phyloP scores from a whole-genome alignment of 352 stramenopile genomes.

The Phytophthora idaei region DNA sequence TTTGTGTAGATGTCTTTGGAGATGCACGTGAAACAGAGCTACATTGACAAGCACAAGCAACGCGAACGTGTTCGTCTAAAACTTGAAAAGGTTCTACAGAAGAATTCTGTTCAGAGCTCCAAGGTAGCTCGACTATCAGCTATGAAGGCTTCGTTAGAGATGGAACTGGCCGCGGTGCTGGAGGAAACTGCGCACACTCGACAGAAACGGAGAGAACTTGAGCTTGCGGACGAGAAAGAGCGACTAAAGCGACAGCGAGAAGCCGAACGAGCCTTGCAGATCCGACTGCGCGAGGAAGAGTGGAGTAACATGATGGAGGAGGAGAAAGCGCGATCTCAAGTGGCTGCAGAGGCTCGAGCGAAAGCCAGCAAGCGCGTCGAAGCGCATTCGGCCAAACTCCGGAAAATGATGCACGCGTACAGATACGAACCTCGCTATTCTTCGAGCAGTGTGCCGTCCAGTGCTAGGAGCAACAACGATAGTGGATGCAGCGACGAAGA shows the following conservation, averaged over 20 bases:
- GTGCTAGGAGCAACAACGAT: conserved; percentile 25
- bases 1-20: conserved; percentile 45
- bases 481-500: conserved; percentile 26
- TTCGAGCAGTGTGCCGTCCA: conserved; percentile 15
- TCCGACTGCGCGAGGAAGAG: conserved; percentile 55
- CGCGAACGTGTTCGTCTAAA: conserved; percentile 35
- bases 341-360: conserved; percentile 49
- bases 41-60: conserved; percentile 30
- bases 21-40: conserved; percentile 42
- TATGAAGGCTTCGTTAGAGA: conserved; percentile 40
- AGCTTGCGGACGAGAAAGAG: conserved; percentile 49
- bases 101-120: conserved; percentile 27
- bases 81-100: conserved; percentile 20
- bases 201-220: conserved; percentile 47
- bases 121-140: conserved; percentile 33
- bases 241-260: conserved; percentile 51
- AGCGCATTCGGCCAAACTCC: conserved; percentile 32
- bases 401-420: conserved; percentile 37
- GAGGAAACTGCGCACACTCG: conserved; percentile 30
- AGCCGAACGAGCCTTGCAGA: conserved; percentile 49
- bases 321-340: conserved; percentile 48
- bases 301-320: conserved; percentile 54
- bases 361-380: conserved; percentile 57
- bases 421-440: conserved; percentile 18
- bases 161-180: conserved; percentile 38